Percentiles rank a stretch among this genome's conserved stretches.
phyloP scores from a whole-genome alignment of 192 early-diverging fungal genomes.

The Coemansia sp. region DNA sequence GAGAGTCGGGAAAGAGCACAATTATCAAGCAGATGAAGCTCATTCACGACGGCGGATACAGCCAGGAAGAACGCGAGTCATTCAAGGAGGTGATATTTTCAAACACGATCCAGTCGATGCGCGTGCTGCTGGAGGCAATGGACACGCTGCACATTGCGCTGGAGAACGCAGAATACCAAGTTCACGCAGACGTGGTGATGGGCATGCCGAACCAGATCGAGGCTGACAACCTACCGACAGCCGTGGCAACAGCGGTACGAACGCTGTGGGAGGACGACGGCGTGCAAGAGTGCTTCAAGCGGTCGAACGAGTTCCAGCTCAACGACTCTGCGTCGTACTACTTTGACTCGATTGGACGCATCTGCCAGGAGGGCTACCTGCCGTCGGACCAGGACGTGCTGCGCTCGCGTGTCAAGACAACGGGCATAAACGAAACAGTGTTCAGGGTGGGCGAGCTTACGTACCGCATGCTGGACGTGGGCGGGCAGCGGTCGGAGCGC shows the following conservation, averaged over 20 bases:
- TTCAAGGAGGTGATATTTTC: slow-evolving; percentile 96
- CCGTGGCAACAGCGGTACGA: slow-evolving; percentile 76
- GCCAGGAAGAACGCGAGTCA: slow-evolving; percentile 81
- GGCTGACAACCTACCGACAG: slow-evolving; percentile 75
- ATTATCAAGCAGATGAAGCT: slow-evolving; percentile 99
- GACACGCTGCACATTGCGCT: slow-evolving; percentile 75
- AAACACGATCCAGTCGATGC: slow-evolving; percentile 95
- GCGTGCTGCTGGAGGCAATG: slow-evolving; percentile 95
- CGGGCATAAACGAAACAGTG: slow-evolving; percentile 93
- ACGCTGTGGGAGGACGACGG: slow-evolving; percentile 82
- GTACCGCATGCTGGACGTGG: slow-evolving; percentile 97
- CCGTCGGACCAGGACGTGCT: slow-evolving; percentile 97
- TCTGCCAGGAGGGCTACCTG: slow-evolving; percentile 73
- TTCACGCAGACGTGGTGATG: slow-evolving; percentile 70
- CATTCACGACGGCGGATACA: slow-evolving; percentile 94
- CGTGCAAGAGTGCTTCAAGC: slow-evolving; percentile 75
- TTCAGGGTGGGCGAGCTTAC: slow-evolving; percentile 89
- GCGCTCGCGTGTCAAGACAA: slow-evolving; percentile 94
- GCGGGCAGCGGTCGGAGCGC: slow-evolving; percentile 95
- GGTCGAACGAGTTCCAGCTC: slow-evolving; percentile 90
- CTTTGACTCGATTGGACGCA: slow-evolving; percentile 91
- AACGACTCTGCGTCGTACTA: slow-evolving; percentile 98
- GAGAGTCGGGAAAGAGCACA: slow-evolving; percentile 96
- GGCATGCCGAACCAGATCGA: slow-evolving; percentile 85
- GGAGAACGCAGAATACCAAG: slow-evolving; percentile 64